These are phyloP conservation scores for Austroboletus festivus DNA, from an alignment of 768 basidiomycete genomes.

Conservation along the genomic window DNA sequence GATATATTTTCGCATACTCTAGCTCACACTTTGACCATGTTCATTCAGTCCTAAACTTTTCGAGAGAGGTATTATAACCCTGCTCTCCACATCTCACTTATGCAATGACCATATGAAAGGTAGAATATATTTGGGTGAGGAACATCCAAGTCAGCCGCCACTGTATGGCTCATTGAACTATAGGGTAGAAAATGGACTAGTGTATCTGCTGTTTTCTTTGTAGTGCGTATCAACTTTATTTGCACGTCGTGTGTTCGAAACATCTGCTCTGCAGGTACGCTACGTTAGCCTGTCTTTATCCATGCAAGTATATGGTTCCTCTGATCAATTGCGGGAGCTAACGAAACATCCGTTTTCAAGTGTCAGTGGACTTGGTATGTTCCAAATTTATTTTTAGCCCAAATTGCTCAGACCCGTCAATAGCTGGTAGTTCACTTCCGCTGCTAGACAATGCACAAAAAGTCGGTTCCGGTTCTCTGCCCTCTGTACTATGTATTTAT, in stretches of 20 bases:
- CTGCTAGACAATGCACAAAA: background rate
- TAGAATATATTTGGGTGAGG: slow-evolving; percentile 13
- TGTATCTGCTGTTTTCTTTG: slow-evolving; percentile 1
- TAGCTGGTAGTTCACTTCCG: background rate
- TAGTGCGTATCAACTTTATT: background rate
- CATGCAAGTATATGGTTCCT: background rate
- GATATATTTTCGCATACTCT: background rate
- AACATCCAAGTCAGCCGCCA: no score
- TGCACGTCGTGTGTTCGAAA: background rate
- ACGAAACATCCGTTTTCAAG: background rate
- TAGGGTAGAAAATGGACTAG: slow-evolving; percentile 5
- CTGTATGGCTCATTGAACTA: background rate
- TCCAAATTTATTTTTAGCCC: background rate
- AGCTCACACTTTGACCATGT: background rate
- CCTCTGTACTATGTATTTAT: background rate
- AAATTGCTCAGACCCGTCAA: background rate
- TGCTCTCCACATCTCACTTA: background rate
- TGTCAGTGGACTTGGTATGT: background rate
- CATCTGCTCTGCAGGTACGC: background rate
- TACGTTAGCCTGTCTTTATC: background rate
- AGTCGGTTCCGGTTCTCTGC: background rate
- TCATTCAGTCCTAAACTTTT: background rate
- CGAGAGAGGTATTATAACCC: background rate
- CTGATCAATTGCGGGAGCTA: background rate
- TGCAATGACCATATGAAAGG: background rate